phyloP scores from a whole-genome alignment of 306 rosid genomes.

The Comarum palustre region DNA sequence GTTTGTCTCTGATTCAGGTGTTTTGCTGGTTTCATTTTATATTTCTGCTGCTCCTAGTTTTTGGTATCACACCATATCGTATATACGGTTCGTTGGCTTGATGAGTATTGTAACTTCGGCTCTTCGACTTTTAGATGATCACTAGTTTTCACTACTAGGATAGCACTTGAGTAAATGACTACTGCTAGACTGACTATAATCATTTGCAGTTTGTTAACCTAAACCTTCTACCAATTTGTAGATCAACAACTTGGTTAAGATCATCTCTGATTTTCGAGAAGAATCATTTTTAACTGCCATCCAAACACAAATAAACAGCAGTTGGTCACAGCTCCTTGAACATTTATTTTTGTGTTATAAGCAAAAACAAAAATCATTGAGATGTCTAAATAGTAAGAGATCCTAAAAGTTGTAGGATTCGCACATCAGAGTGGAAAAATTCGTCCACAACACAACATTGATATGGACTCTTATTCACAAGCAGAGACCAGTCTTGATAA shows the following conservation, averaged over 20 bases:
- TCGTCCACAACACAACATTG: slow-evolving; percentile 12
- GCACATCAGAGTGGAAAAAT: not conserved
- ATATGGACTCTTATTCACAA: slow-evolving; percentile 27
- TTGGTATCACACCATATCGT: not conserved
- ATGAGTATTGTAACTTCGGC: not conserved
- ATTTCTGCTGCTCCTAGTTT: not conserved
- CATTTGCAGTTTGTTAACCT: not conserved
- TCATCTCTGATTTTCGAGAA: not conserved
- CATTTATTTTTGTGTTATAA: not conserved
- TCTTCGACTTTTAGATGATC: not conserved
- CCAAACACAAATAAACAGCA: not conserved
- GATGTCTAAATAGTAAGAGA: not conserved
- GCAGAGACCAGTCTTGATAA: not conserved
- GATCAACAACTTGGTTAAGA: not conserved
- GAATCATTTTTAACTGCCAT: not conserved
- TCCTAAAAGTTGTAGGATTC: not conserved
- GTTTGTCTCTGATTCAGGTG: slow-evolving; percentile 18
- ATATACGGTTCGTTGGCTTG: not conserved
- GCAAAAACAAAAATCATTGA: not conserved
- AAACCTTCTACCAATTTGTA: not conserved
- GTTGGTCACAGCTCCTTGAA: not conserved
- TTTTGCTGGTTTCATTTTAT: not conserved
- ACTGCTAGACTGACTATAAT: not conserved
- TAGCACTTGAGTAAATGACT: not conserved
- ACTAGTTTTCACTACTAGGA: not conserved